A percentile compares a stretch with the other conserved stretches of the same genome.
Conservation (phyloP, 371 early-diverging fungal species). For the Pancytospora philotis region DNA sequence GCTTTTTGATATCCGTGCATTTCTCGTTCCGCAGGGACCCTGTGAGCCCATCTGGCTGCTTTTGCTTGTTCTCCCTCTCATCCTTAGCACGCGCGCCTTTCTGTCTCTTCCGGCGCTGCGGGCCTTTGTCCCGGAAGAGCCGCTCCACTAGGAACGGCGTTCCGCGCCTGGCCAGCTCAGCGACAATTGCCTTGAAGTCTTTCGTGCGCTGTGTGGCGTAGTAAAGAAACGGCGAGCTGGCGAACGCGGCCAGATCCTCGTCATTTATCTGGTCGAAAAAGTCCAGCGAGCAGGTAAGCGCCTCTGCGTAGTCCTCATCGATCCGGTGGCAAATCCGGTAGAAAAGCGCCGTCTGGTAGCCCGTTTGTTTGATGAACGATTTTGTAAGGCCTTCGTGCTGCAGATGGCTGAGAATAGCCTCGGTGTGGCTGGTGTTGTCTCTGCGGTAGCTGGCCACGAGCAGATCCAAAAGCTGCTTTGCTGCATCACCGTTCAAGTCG, state of each 20-base stretch:
- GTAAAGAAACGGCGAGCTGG: neutral
- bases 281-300: neutral
- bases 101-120: no score
- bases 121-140: no score
- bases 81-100: neutral
- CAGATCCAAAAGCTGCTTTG: neutral
- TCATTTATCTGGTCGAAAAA: neutral
- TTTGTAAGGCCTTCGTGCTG: conserved; percentile 12
- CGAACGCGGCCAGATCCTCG: neutral
- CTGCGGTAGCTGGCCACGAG: neutral
- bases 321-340: conserved; percentile 2
- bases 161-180: neutral
- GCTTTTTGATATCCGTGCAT: neutral
- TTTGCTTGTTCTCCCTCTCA: neutral
- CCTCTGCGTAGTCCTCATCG: conserved; percentile 25
- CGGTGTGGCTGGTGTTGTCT: neutral
- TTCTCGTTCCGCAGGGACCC: neutral
- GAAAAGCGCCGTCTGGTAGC: neutral
- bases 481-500: no score
- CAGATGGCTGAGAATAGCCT: neutral
- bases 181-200: neutral
- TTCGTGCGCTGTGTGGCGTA: neutral
- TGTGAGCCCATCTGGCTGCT: neutral
- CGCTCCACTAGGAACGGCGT: no score
- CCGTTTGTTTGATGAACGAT: conserved; percentile 14